Base-by-base conservation (phyloP, 768 basidiomycete species). In the Lactarius akahatsu region DNA sequence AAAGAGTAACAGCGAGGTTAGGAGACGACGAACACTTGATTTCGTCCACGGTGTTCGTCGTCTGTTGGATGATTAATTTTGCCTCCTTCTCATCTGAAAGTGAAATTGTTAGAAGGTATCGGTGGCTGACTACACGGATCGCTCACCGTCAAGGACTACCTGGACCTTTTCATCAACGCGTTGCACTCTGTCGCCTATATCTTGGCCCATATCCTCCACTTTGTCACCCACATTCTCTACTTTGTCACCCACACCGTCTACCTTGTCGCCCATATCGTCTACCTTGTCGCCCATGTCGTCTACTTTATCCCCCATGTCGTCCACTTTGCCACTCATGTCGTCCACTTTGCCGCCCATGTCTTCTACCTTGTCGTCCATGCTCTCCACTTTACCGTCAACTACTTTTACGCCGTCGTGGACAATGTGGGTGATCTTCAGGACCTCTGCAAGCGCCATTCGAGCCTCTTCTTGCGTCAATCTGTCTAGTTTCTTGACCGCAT, bases 401-500 rank as follows among this genome's bases (percentile, higher is more conserved):
- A 47, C 45, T 47, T 47, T 23, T 0, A 47, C 45, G n/a, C 4
- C 11, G 11, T 13, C 11, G n/a, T 26, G 50, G 2, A 26, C 23
- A 13, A 13, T 52, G 26, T 52, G 50, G 5, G 50, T 52, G 50
- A 52, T 16, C 50, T 6, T 52, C 23, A 52, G 13, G 0, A 26
- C n/a, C 50, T 52, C 50, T 2, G 50, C 13, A 52, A 52, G 13
- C 23, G 50, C 50, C 26, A 52, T 52, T 5, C 50, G 28, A n/a
- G 28, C 47, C 38, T 64, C 57, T 2, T 64, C 63, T 6, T 20
- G 13, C 20, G 58, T 50, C 20, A 59, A 13, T 34, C 13, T 54
- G 4, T 64, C 50, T 2, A 64, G 50, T 5, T 5, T 40, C 4
- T 40, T 23, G 32, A 64, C 1, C 4, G 58, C 63, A 18, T 54